These are phyloP conservation scores for Cardamine occulta DNA, from an alignment of 345 rosid species.

Conservation along the genomic window DNA sequence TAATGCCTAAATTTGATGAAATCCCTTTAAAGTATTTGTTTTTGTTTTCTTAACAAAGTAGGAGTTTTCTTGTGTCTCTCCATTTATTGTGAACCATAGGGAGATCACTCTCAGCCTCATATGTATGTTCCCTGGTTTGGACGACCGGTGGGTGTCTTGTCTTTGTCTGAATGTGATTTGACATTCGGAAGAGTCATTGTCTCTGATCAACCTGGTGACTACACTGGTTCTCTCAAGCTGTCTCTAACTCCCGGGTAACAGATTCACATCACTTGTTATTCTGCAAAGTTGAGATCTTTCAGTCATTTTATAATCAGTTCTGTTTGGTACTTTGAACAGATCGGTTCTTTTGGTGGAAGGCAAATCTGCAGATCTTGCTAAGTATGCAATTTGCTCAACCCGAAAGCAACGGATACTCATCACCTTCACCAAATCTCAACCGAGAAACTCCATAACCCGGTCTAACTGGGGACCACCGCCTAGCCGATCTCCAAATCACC, in stretches of 20 bases:
- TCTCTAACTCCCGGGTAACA: conserved; percentile 82
- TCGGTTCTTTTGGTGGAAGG: conserved; percentile 79
- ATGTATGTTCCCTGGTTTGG: conserved; percentile 78
- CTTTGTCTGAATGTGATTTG: conserved; percentile 79
- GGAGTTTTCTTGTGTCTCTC: conserved; percentile 1
- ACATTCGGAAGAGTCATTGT: conserved; percentile 74
- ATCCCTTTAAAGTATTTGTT: neutral
- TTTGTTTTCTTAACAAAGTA: conserved; percentile 1
- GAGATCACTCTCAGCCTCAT: conserved; percentile 90
- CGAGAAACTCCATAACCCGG: conserved; percentile 46
- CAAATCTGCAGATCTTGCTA: conserved; percentile 73
- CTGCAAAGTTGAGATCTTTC: conserved; percentile 19
- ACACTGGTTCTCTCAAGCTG: conserved; percentile 80
- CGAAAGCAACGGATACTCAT: conserved; percentile 74
- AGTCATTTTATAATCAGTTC: neutral
- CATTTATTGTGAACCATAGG: conserved; percentile 49
- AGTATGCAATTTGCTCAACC: conserved; percentile 68
- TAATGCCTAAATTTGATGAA: neutral
- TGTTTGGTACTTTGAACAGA: conserved; percentile 47
- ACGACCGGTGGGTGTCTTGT: conserved; percentile 69
- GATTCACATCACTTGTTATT: neutral
- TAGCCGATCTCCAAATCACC: conserved; percentile 57
- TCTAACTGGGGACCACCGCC: conserved; percentile 69
- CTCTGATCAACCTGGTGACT: conserved; percentile 73
- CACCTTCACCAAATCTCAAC: conserved; percentile 73